Evolutionary conservation across 2,329 filamentous ascomycete genomes (phyloP).

Genomic region (Aspergillus pseudoglaucus): DNA sequence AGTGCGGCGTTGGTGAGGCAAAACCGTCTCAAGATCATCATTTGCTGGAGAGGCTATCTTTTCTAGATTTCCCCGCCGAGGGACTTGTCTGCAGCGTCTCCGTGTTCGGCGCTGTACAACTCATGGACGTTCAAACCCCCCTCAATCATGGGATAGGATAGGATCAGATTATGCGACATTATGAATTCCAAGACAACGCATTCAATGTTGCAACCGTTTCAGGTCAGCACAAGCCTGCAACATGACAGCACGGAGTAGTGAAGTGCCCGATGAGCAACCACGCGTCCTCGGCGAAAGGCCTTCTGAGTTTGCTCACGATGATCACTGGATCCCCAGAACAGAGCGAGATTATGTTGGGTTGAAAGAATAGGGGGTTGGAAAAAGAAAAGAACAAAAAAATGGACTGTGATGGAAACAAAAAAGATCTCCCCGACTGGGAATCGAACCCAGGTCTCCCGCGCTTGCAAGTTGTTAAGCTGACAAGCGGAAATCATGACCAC

Average conservation of each 20-base stretch:
- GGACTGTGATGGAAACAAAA: neutral
- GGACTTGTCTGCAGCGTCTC: neutral
- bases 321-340: too few relatives aligned
- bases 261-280: too few relatives aligned
- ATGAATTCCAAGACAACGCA: too few relatives aligned
- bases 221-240: too few relatives aligned
- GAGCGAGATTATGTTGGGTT: neutral
- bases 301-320: too few relatives aligned
- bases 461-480: constrained; percentile 7
- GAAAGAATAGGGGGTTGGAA: neutral
- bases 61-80: neutral
- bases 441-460: constrained; percentile 10
- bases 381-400: neutral
- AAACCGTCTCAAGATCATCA: neutral
- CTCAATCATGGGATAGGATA: neutral
- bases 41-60: neutral
- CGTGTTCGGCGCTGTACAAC: neutral
- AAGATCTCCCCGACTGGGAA: constrained; percentile 7
- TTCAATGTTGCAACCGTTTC: too few relatives aligned
- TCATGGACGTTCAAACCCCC: neutral
- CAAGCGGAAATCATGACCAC: constrained; percentile 9
- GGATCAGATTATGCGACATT: too few relatives aligned
- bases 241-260: too few relatives aligned
- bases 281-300: too few relatives aligned
- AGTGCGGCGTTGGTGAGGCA: neutral